Base-by-base conservation (phyloP, 2,329 filamentous ascomycete species). In the Clarireedia monteithiana region DNA sequence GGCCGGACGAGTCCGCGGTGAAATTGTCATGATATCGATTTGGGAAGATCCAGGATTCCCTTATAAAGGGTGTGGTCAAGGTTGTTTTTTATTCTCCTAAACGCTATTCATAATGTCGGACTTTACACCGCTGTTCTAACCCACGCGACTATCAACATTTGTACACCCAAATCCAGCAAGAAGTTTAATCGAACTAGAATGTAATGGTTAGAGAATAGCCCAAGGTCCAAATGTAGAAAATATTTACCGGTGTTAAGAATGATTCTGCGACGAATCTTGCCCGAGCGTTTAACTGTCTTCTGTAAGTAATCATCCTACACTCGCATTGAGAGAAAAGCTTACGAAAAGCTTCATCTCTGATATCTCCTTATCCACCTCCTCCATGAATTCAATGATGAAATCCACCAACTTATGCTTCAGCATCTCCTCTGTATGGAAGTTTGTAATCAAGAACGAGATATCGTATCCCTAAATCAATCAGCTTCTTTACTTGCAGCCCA, bases 281-380 rank as follows among this genome's bases (percentile, higher is more conserved):
- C 74, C 94, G 83, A 56, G 94, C 91, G 72, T 99, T 99, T 71
- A 99, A 78, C 92, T 96, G 68, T 14, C 56, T 67, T 75, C 63
- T 76, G 60, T 65, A 36, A 63, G 58, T 53, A 53, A 45, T 23
- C 5, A 9, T 6, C 12, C 17, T 23, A 14, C 38, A 24, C 10
- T 40, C 2, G 20, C 20, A 9, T 2, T 9, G 15, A 36, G n/a
- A n/a, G 45, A n/a, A 48, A 34, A 45, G 78, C 89, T 65, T 81
- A 96, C 92, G 74, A 99, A 99, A 67, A 99, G 86, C 81, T 99
- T 99, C 94, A 99, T 97, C 76, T 99, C 95, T 3, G 94, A 97
- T 59, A 99, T 99, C 74, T 99, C 94, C 79, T 99, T 99, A 73
- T 99, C 95, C 4, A 99, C 95, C 72, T 99, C 94, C 73, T 99